Evolutionary conservation across 257 asterid species (phyloP).

Genomic region (Mentha longifolia): DNA sequence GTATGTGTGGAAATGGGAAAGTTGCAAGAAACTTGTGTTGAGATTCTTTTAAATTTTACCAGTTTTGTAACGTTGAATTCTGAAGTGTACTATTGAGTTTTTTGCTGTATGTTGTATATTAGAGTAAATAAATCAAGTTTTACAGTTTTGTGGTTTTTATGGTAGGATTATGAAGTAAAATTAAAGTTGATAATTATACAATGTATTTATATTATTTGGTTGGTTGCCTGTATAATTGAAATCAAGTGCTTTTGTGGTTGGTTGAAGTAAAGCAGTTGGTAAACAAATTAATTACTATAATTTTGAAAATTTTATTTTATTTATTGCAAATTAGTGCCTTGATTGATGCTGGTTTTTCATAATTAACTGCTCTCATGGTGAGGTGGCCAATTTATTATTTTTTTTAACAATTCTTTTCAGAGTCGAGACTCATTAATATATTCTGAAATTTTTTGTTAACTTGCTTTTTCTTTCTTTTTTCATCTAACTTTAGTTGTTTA

Average conservation of each 20-base stretch:
- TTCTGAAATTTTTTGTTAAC: no score
- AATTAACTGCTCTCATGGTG: conserved; percentile 21
- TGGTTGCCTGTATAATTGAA: conserved; percentile 39
- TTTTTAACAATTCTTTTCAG: neutral
- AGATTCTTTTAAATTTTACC: conserved; percentile 22
- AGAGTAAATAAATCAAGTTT: neutral
- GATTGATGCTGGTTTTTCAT: conserved; percentile 40
- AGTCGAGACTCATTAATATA: neutral
- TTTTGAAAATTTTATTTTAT: neutral
- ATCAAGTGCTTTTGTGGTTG: neutral
- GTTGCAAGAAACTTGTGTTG: conserved; percentile 16
- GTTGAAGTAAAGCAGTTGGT: conserved; percentile 27
- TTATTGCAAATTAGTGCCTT: conserved; percentile 36
- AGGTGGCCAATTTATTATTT: neutral
- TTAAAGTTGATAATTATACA: neutral
- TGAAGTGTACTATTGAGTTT: conserved; percentile 34
- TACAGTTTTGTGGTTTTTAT: neutral
- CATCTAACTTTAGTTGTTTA: neutral
- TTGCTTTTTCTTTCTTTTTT: no score
- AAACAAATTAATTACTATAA: conserved; percentile 30
- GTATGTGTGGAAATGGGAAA: conserved; percentile 35
- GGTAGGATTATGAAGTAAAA: neutral
- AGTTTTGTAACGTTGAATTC: conserved; percentile 36
- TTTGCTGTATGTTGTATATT: conserved; percentile 38
- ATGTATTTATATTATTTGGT: conserved; percentile 16